Base-by-base conservation (phyloP, 345 rosid genomes). In the Lumnitzera racemosa region DNA sequence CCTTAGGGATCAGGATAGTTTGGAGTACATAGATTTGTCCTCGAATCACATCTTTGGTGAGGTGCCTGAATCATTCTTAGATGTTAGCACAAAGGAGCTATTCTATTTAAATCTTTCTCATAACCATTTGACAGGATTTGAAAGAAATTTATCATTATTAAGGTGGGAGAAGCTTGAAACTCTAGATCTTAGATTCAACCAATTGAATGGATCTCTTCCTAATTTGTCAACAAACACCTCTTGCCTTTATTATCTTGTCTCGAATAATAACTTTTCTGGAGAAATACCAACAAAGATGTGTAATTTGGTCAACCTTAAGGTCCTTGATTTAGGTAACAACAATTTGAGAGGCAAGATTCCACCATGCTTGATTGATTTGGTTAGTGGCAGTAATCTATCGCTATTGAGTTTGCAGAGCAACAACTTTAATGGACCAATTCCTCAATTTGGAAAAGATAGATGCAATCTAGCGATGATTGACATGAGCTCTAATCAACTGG, bases 171-270 rank as follows among this genome's bases (percentile, higher is more conserved):
- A 8, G 17, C 14, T 58, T 15, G 10, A 2, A 17, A 36, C 17
- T 0, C 20, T 58, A 23, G 63, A 58, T 27, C 53, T 66, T 14
- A 29, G 56, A 8, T 51, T 43, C 13, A 57, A 66, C 15, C n/a
- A 14, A 61, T 46, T 66, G 51, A 46, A 51, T n/a, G 53, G 58
- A 23, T 8, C 51, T 15, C 41, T 53, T 51, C 70, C 29, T 8
- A 52, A 9, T 24, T 24, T 16, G 9, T 36, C 7, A 7, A 1
- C 13, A 47, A 43, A 57, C 24, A 25, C 49, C 0, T 13, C 5
- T 2, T 51, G 43, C 5, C 2, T 53, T 9, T 12, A 13, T 41
- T 57, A 48, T 31, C 49, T 46, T 17, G 31, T 51, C 47, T 50
- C 58, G 11, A n/a, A 51, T 12, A 66, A 57, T 20, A 31, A 2